Evolutionary conservation across 805 yeast species (phyloP), one percentile per base, ranked within the genome.

Genomic region (Wickerhamomyces tratensis): DNA sequence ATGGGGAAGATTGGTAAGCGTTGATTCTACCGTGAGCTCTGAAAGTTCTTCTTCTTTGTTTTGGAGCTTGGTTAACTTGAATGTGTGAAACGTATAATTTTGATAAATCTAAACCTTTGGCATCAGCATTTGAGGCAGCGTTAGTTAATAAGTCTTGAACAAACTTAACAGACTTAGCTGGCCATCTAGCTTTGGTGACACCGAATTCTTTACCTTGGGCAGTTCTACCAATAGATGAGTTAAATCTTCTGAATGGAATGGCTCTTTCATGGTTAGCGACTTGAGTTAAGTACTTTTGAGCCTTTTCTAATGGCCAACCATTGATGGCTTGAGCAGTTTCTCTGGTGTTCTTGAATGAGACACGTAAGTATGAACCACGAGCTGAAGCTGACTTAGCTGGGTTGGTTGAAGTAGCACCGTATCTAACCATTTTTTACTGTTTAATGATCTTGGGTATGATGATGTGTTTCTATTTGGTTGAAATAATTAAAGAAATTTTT

Each of bases 11-110:
- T 79, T 88, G 94, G 93, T 88, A 93, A 65, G 96, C 95, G 77
- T 91, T 93, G 71, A 88, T 86, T 84, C 98, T 93, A 86, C 99
- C 99, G 84, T 91, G 98, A 65, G 99, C 99, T 84, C 99, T 89
- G 96, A 78, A 93, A 67, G 98, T 93, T 79, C 99, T 88, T 81
- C 99, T 91, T 82, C 98, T 93, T 79, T 87, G 95, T 78, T 88
- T 88, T 77, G 99, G 98, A 65, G 98, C 98, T 73, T 88, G 96
- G 95, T 93, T 93, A 67, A 91, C 98, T 81, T 93, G 98, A 70
- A 93, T 91, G 86, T 93, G 98, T 61, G 95, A 82, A 67, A 93
- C 80, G 76, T 83, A 84, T 69, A 93, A 85, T 71, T 85, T 86
- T 62, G 94, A 78, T 63, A 85, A 79, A 71, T 93, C 97, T 74